Evolutionary conservation across 306 rosid species (phyloP).

Genomic region (Quercus rubra): DNA sequence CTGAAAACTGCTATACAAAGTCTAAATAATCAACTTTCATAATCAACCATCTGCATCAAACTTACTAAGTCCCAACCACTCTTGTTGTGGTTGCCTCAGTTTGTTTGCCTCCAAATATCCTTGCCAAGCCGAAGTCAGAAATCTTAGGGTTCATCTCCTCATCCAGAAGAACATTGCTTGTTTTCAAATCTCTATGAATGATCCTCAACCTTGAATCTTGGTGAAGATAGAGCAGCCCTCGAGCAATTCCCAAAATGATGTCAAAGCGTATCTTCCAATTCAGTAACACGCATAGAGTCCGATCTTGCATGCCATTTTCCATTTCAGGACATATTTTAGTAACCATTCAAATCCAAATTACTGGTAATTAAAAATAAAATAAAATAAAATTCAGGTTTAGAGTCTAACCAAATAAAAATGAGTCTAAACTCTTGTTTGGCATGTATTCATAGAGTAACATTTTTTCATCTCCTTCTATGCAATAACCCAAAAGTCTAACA

Average conservation of each 20-base stretch:
- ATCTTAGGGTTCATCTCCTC: constrained; percentile 19
- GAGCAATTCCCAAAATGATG: constrained; percentile 18
- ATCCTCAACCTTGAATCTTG: constrained; percentile 24
- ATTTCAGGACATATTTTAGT: not conserved
- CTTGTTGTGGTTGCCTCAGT: constrained; percentile 18
- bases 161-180: constrained; percentile 23
- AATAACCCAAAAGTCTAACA: constrained; percentile 18
- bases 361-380: no score
- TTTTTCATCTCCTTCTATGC: constrained; percentile 7
- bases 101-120: constrained; percentile 16
- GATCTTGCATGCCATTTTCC: not conserved
- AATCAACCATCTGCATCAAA: not conserved
- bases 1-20: not conserved
- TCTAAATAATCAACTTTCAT: not conserved
- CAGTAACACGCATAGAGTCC: constrained; percentile 5
- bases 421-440: constrained; percentile 21
- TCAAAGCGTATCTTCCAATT: constrained; percentile 17
- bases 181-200: constrained; percentile 26
- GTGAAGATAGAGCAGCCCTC: constrained; percentile 29
- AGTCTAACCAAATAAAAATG: constrained; percentile 5
- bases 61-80: constrained; percentile 31
- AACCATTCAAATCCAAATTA: no score
- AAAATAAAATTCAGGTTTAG: no score
- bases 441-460: constrained; percentile 13
- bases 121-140: constrained; percentile 26